A percentile compares a stretch with the other conserved stretches of the same genome.
These are phyloP conservation scores for Alternaria novae-zelandiae DNA, from an alignment of 2,329 filamentous ascomycete genomes.

Conservation along the genomic window DNA sequence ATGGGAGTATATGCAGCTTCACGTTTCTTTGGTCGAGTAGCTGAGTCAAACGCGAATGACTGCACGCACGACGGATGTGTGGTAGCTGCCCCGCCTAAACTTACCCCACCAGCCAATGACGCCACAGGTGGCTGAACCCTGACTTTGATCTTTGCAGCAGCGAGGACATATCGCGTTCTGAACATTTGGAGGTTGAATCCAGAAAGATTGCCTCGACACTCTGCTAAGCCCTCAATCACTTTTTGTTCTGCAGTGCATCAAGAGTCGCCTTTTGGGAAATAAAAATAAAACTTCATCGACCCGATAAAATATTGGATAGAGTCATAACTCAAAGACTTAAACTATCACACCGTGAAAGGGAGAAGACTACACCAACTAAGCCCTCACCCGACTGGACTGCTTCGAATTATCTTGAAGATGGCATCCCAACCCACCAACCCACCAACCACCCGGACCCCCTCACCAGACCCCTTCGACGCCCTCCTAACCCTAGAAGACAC, in stretches of 20 bases:
- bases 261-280: too few relatives aligned
- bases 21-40: conserved; percentile 15
- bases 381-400: too few relatives aligned
- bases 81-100: conserved; percentile 32
- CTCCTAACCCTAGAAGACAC: conserved; percentile 66
- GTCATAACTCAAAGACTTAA: too few relatives aligned
- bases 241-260: not conserved
- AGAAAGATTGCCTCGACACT: too few relatives aligned
- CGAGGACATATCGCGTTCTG: too few relatives aligned
- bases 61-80: conserved; percentile 17
- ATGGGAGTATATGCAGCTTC: not conserved
- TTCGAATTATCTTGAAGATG: not conserved
- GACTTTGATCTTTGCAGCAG: not conserved
- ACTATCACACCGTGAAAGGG: too few relatives aligned
- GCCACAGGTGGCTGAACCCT: conserved; percentile 21
- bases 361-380: too few relatives aligned
- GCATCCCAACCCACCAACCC: not conserved
- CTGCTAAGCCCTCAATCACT: not conserved
- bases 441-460: not conserved
- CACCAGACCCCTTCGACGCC: conserved; percentile 59
- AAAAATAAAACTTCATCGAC: too few relatives aligned
- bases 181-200: too few relatives aligned
- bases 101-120: conserved; percentile 23
- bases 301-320: too few relatives aligned
- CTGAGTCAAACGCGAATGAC: conserved; percentile 31